A percentile compares a stretch with the other conserved stretches of the same genome.
phyloP scores from a whole-genome alignment of 805 yeast genomes.

The Metschnikowia vanudenii region DNA sequence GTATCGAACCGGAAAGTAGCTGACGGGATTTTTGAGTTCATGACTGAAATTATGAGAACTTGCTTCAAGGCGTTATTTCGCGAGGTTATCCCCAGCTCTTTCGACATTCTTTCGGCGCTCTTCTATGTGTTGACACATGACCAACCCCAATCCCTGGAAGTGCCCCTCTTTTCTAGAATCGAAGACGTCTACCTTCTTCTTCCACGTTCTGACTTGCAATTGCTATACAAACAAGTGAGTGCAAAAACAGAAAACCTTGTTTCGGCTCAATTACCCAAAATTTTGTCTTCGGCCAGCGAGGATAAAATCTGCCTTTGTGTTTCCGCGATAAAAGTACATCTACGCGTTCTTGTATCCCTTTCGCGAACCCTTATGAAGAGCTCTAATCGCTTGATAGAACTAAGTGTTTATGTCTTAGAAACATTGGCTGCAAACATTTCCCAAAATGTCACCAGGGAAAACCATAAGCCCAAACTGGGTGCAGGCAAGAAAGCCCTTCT shows the following conservation, averaged over 20 bases:
- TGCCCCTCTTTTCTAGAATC: conserved; percentile 5
- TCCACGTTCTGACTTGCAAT: conserved; percentile 10
- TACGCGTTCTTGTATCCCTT: conserved; percentile 15
- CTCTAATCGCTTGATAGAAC: not conserved
- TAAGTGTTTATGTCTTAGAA: not conserved
- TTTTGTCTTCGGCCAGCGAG: conserved; percentile 32
- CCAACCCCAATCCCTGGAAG: conserved; percentile 5
- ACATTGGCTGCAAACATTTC: not conserved
- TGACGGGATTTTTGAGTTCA: conserved; percentile 24
- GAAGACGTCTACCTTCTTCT: conserved; percentile 6
- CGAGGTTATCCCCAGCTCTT: conserved; percentile 28
- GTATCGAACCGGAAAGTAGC: conserved; percentile 25
- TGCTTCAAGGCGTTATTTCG: conserved; percentile 35
- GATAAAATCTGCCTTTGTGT: conserved; percentile 29
- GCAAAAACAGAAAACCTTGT: conserved; percentile 30
- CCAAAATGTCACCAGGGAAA: not conserved
- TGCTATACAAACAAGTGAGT: conserved; percentile 17
- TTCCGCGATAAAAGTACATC: conserved; percentile 32
- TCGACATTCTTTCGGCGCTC: conserved; percentile 31
- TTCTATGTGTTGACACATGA: conserved; percentile 13
- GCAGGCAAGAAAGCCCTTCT: conserved; percentile 17
- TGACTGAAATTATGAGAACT: conserved; percentile 19
- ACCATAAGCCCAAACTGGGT: not conserved
- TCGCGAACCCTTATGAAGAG: conserved; percentile 10
- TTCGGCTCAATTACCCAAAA: conserved; percentile 24